Percentiles rank a stretch among this genome's conserved stretches.
These are phyloP conservation scores for Mucor mucedo DNA, from an alignment of 371 early-diverging fungal species.

Conservation along the genomic window DNA sequence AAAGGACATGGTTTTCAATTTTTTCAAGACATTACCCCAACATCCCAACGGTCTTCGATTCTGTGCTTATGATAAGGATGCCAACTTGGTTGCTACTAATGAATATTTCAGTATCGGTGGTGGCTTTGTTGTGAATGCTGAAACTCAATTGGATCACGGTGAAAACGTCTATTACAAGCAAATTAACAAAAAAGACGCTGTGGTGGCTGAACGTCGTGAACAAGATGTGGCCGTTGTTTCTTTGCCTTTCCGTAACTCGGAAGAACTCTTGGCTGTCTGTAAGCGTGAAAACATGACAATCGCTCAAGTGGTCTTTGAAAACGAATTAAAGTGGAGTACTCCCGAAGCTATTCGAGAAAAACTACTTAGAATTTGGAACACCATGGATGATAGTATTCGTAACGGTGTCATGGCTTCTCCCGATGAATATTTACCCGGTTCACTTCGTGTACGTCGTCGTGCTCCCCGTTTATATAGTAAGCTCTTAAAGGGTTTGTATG, in stretches of 20 bases:
- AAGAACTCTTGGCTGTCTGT: slow-evolving; percentile 82
- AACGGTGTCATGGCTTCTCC: slow-evolving; percentile 64
- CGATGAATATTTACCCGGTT: slow-evolving; percentile 77
- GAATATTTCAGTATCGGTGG: slow-evolving; percentile 96
- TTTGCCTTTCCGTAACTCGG: slow-evolving; percentile 85
- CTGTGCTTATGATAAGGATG: slow-evolving; percentile 79
- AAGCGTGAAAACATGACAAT: slow-evolving; percentile 85
- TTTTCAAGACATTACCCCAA: slow-evolving; percentile 85
- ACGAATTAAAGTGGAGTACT: slow-evolving; percentile 90
- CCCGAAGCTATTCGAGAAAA: slow-evolving; percentile 78
- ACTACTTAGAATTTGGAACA: slow-evolving; percentile 86
- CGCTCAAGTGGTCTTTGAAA: slow-evolving; percentile 95
- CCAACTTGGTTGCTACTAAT: slow-evolving; percentile 87
- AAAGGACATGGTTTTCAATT: slow-evolving; percentile 86
- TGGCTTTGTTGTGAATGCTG: slow-evolving; percentile 94
- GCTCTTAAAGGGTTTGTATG: slow-evolving; percentile 80
- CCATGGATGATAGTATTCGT: slow-evolving; percentile 93
- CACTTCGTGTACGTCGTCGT: slow-evolving; percentile 83
- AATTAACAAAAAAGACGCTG: slow-evolving; percentile 31
- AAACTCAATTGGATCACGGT: slow-evolving; percentile 83
- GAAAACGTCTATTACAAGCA: slow-evolving; percentile 87
- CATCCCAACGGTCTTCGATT: slow-evolving; percentile 97
- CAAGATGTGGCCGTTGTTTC: slow-evolving; percentile 84
- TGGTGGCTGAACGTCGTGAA: slow-evolving; percentile 53
- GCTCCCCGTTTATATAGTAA: slow-evolving; percentile 89